Evolutionary conservation across 1,284 basidiomycete species (phyloP), one percentile per base, ranked within the genome.

Genomic region (Vanrija pseudolonga): DNA sequence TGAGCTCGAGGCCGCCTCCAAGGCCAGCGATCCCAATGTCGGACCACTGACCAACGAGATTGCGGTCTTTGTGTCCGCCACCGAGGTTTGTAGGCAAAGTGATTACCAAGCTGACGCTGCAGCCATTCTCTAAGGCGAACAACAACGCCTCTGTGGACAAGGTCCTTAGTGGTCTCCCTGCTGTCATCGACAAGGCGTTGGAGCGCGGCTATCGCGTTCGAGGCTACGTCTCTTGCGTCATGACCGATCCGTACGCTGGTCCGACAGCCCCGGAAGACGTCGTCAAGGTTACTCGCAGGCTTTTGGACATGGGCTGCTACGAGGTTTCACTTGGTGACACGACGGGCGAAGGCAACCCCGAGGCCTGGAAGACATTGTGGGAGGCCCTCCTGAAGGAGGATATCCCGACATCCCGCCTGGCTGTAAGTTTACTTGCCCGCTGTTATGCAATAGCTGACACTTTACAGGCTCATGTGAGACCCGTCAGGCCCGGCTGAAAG

Each of bases 301-400:
- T 98, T 23, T 63, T 85, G 5, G 84, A 91, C 55, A 94, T 96
- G 88, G 94, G 93, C 0, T 95, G 91, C 70, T 96, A 95, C 76
- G 90, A 98, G 71, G 84, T 97, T 47, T 89, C 87, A 60, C 76
- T 97, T 28, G 92, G 91, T 0, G 94, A 98, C 75, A 98, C 93
- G 2, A 89, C 91, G 2, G 94, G 94, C 0, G 84, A 84, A 28
- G 94, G 88, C 1, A 89, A 87, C 45, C 90, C 92, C 0, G 76
- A 78, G 17, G 82, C 82, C 20, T 82, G 94, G 52, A 72, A 79
- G 17, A 78, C 79, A 50, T 83, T 95, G 76, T 78, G 96, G 54
- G 82, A 86, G 55, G 84, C 84, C 23, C 85, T 90, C 7, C 80
- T 83, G 45, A 50, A 49, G 64, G 83, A 81, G 59, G 80, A 79